Conservation (phyloP, 2,329 filamentous ascomycete genomes). For the Diplodia mutila region DNA sequence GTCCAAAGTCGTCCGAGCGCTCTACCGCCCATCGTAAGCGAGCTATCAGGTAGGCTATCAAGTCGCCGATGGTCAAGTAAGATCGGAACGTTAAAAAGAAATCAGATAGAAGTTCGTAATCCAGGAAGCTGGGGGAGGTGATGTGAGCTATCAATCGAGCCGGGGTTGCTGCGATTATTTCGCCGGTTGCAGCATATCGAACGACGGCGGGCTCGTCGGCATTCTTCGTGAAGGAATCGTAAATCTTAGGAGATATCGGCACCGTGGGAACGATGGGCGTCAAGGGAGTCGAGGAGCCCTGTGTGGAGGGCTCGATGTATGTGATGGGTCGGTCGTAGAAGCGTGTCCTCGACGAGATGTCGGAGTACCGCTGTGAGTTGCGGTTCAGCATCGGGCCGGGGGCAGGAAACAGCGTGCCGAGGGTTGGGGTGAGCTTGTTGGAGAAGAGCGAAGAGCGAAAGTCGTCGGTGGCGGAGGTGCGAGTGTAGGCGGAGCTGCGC, state of each 20-base stretch:
- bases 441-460: conserved; percentile 66
- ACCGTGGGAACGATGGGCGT: conserved; percentile 43
- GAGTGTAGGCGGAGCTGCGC: conserved; percentile 75
- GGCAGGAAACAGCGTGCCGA: conserved; percentile 48
- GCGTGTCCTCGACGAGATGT: conserved; percentile 32
- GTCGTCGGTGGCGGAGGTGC: conserved; percentile 70
- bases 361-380: conserved; percentile 40
- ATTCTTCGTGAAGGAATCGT: conserved; percentile 77
- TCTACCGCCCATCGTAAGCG: conserved; percentile 85
- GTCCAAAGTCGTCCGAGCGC: conserved; percentile 79
- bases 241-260: conserved; percentile 67
- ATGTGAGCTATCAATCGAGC: conserved; percentile 93
- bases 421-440: conserved; percentile 33
- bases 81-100: conserved; percentile 95
- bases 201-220: conserved; percentile 84
- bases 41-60: conserved; percentile 82
- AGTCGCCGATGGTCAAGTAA: conserved; percentile 76
- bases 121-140: conserved; percentile 91
- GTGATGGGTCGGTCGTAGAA: conserved; percentile 33
- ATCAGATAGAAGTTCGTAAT: conserved; percentile 95
- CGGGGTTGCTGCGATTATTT: conserved; percentile 87
- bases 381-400: conserved; percentile 40
- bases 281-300: conserved; percentile 37
- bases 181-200: conserved; percentile 73
- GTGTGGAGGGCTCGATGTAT: conserved; percentile 41